Evolutionary conservation across 176 grass and related monocot genomes (phyloP).

Genomic region (Ampelocalamus luodianensis): DNA sequence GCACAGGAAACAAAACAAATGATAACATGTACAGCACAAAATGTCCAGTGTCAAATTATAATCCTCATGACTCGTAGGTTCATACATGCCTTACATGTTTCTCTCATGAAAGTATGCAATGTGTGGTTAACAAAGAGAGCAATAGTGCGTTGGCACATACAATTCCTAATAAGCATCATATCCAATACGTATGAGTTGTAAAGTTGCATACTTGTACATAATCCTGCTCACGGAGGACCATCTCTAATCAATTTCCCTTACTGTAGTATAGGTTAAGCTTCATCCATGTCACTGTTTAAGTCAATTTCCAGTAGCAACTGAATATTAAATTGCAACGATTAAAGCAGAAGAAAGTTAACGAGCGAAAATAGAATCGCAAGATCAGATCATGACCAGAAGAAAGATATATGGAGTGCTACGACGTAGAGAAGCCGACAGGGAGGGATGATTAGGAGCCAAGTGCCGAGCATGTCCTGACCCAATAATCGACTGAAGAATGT

Average conservation of each 20-base stretch:
- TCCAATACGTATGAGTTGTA: conserved; percentile 18
- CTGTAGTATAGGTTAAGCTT: neutral
- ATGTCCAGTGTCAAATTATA: too few relatives aligned
- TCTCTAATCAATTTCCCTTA: neutral
- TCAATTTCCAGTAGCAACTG: neutral
- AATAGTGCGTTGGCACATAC: conserved; percentile 11
- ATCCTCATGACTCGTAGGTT: neutral
- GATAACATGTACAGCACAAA: too few relatives aligned
- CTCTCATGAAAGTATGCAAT: neutral
- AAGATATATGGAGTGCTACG: conserved; percentile 10
- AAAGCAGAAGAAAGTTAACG: neutral
- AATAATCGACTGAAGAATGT: conserved; percentile 39
- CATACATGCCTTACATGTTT: neutral
- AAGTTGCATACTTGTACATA: conserved; percentile 10
- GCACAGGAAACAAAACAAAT: too few relatives aligned
- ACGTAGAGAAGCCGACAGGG: conserved; percentile 30
- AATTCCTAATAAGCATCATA: neutral
- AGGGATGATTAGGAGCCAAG: conserved; percentile 49
- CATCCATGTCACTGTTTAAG: neutral
- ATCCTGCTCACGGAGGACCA: conserved; percentile 9
- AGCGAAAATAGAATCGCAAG: neutral
- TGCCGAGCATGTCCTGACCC: conserved; percentile 37
- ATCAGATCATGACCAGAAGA: conserved; percentile 7
- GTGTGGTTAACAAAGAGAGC: neutral
- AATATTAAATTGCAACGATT: neutral